Evolutionary conservation across 257 asterid species (phyloP).

Genomic region (Solanum sejunctum): DNA sequence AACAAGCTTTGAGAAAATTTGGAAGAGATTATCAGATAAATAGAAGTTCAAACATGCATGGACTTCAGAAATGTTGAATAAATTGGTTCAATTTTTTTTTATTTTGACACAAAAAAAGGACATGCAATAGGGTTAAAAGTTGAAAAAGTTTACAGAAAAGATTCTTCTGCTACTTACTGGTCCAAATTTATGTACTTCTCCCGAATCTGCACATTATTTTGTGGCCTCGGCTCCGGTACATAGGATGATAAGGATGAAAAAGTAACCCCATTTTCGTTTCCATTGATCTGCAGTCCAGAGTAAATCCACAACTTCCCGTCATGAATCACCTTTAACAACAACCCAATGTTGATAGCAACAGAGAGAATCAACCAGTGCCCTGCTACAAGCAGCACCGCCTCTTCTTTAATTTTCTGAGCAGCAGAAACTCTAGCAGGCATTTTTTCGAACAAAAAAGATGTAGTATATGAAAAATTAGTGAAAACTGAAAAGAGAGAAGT

Average conservation of each 20-base stretch:
- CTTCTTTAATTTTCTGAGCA: not conserved
- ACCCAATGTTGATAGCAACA: conserved; percentile 15
- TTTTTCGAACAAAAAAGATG: not conserved
- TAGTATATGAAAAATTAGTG: not conserved
- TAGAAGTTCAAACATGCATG: not conserved
- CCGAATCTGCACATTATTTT: not conserved
- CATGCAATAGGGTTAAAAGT: conserved; percentile 1
- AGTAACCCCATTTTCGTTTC: not conserved
- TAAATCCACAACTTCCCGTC: conserved; percentile 1
- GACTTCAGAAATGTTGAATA: not conserved
- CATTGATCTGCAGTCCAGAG: not conserved
- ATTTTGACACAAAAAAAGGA: not conserved
- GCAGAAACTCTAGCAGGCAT: not conserved
- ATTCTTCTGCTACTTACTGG: conserved; percentile 45
- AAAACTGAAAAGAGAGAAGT: not conserved
- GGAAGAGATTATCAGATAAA: not conserved
- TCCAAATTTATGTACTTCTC: conserved; percentile 41
- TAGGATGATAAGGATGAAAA: not conserved
- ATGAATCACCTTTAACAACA: conserved; percentile 10
- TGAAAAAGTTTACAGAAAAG: not conserved
- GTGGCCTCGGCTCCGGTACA: not conserved
- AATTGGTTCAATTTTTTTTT: not conserved
- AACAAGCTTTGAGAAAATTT: not conserved
- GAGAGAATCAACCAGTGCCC: conserved; percentile 13
- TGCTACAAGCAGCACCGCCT: not conserved